Evolutionary conservation across 371 early-diverging fungal species (phyloP).

Genomic region (Mucor velutinosus): DNA sequence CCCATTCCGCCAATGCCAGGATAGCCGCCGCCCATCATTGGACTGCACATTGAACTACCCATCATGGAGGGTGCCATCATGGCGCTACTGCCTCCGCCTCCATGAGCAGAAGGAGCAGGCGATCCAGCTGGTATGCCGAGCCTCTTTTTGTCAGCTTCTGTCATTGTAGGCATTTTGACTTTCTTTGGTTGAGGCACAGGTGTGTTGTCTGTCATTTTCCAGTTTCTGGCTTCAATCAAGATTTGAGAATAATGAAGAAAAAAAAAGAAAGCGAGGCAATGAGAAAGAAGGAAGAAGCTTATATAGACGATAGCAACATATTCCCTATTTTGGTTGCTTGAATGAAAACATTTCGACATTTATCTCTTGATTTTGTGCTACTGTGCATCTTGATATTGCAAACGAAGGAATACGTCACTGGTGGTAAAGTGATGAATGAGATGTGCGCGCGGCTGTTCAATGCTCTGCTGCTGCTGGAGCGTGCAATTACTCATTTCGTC

Average conservation of each 20-base stretch:
- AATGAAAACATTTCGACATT: slow-evolving; percentile 5
- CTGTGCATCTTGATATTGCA: neutral
- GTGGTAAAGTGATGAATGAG: neutral
- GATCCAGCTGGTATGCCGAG: neutral
- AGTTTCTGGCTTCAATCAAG: neutral
- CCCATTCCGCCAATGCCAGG: slow-evolving; percentile 19
- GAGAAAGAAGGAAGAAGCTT: neutral
- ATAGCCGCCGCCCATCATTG: slow-evolving; percentile 2
- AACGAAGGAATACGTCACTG: neutral
- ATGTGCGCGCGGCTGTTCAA: neutral
- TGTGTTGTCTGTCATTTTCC: neutral
- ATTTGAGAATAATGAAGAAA: neutral
- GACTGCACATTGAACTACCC: neutral
- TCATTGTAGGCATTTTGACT: slow-evolving; percentile 12
- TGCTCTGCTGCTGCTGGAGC: neutral
- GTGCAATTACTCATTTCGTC: neutral
- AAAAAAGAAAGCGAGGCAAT: neutral
- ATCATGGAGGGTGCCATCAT: neutral
- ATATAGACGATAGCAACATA: neutral
- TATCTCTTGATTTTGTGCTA: neutral
- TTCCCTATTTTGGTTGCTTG: slow-evolving; percentile 5
- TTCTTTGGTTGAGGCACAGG: slow-evolving; percentile 3
- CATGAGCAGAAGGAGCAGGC: neutral
- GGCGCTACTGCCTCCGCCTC: neutral
- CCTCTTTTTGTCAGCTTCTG: slow-evolving; percentile 9